These are phyloP conservation scores for Elsinoe arachidis DNA, from an alignment of 2,329 filamentous ascomycete genomes.

Conservation along the genomic window DNA sequence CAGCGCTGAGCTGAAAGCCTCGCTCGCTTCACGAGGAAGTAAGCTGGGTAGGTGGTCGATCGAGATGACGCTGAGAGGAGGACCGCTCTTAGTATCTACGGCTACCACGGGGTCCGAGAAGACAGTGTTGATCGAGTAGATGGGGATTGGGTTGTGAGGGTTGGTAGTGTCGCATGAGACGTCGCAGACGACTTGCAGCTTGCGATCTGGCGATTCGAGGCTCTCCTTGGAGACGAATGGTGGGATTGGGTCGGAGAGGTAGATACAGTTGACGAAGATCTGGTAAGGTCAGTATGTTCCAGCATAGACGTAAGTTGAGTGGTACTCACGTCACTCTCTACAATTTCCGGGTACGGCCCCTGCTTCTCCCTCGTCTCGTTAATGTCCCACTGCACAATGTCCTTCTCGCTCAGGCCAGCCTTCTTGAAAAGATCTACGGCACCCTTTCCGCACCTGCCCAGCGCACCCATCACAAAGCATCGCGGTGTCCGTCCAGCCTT, in stretches of 20 bases:
- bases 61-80: constrained; percentile 68
- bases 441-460: constrained; percentile 71
- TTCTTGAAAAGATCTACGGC: constrained; percentile 71
- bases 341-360: constrained; percentile 31
- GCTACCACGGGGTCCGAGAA: constrained; percentile 81
- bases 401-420: constrained; percentile 60
- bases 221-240: constrained; percentile 69
- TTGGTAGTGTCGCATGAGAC: constrained; percentile 69
- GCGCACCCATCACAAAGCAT: constrained; percentile 73
- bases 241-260: constrained; percentile 68
- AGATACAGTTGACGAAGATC: constrained; percentile 73
- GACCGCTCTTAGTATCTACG: constrained; percentile 52
- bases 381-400: constrained; percentile 70
- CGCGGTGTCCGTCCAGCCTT: constrained; percentile 60
- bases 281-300: constrained; percentile 63
- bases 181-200: constrained; percentile 62
- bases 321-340: constrained; percentile 31
- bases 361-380: constrained; percentile 62
- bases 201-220: constrained; percentile 59
- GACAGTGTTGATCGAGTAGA: constrained; percentile 77
- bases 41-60: constrained; percentile 81
- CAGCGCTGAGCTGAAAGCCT: constrained; percentile 72
- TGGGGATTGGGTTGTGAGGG: constrained; percentile 64
- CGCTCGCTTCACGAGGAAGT: constrained; percentile 75
- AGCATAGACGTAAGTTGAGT: constrained; percentile 27